phyloP scores from a whole-genome alignment of 1,284 basidiomycete species.

The Apiotrichum domesticum region DNA sequence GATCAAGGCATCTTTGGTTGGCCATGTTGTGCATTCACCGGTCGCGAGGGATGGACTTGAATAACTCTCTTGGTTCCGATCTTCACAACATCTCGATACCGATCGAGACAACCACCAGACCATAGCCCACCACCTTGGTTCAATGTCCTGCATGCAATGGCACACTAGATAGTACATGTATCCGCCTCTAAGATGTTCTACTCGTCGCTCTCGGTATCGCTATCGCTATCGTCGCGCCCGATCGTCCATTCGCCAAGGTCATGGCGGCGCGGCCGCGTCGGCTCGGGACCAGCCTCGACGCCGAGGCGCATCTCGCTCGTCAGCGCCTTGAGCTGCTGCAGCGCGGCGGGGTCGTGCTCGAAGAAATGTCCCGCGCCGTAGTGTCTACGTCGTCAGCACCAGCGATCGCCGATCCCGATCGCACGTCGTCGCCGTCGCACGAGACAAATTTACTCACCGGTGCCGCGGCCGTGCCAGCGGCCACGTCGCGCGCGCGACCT shows the following conservation, averaged over 20 bases:
- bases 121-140: no score
- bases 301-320: conserved; percentile 30
- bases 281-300: neutral
- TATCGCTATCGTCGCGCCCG: conserved; percentile 8
- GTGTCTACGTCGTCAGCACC: conserved; percentile 1
- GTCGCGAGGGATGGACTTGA: no score
- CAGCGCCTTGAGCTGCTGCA: conserved; percentile 23
- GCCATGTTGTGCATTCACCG: no score
- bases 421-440: neutral
- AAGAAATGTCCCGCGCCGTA: conserved; percentile 31
- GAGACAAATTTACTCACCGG: conserved; percentile 6
- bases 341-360: conserved; percentile 23
- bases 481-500: conserved; percentile 15
- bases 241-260: conserved; percentile 7
- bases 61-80: no score
- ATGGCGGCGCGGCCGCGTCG: neutral
- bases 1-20: no score
- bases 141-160: no score
- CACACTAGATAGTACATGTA: no score
- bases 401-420: neutral
- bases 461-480: conserved; percentile 4
- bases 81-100: no score
- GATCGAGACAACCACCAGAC: no score
- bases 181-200: neutral
- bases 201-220: neutral